These are phyloP conservation scores for Berberis vulgaris DNA, from an alignment of 164 flowering plant genomes.

Conservation along the genomic window DNA sequence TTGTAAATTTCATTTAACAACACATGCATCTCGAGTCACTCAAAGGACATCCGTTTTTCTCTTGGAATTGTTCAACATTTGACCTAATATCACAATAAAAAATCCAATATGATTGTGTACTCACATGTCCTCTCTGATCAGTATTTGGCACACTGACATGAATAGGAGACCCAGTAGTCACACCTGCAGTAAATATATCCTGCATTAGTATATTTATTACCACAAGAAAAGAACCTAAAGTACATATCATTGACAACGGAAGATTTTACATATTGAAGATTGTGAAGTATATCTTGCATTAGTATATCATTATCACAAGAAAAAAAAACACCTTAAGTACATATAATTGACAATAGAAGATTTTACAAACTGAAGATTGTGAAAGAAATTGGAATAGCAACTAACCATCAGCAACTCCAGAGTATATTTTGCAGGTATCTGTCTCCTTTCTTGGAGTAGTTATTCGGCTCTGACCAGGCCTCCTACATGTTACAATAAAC, in stretches of 20 bases:
- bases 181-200: slow-evolving; percentile 44
- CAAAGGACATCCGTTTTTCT: background rate
- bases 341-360: too few species aligned
- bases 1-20: background rate
- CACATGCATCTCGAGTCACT: too few species aligned
- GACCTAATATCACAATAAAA: background rate
- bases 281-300: background rate
- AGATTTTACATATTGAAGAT: background rate
- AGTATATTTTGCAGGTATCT: slow-evolving; percentile 75
- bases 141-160: slow-evolving; percentile 85
- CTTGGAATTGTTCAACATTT: background rate
- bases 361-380: background rate
- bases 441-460: slow-evolving; percentile 98
- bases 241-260: background rate
- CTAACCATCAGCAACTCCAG: slow-evolving; percentile 86
- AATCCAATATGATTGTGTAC: slow-evolving; percentile 16
- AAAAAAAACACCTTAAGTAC: slow-evolving; percentile 2
- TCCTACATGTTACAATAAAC: slow-evolving; percentile 37
- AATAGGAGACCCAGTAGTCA: slow-evolving; percentile 91
- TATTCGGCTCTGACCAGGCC: slow-evolving; percentile 99
- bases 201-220: slow-evolving; percentile 2
- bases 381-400: slow-evolving; percentile 2
- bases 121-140: slow-evolving; percentile 90
- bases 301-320: background rate
- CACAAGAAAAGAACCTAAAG: background rate